Conservation (phyloP, 805 yeast genomes). For the Candida fluviatilis region DNA sequence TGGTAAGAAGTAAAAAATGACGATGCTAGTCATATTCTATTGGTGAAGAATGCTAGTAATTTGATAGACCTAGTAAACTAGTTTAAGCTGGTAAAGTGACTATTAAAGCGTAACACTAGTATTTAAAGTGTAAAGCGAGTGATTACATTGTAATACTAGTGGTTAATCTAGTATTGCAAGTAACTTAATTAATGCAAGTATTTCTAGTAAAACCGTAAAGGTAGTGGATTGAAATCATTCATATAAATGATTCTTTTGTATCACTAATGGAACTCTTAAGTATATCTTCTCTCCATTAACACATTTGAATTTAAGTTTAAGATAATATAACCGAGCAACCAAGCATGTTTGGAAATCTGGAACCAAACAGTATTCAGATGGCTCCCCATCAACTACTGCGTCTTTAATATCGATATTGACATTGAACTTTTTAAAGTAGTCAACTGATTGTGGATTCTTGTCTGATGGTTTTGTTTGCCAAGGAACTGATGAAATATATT, state of each 20-base stretch:
- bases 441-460: constrained; percentile 6
- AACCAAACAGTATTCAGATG: constrained; percentile 27
- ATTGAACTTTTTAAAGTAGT: constrained; percentile 18
- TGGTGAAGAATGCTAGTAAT: no score
- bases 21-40: no score
- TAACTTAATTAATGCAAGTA: no score
- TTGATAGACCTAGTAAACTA: no score
- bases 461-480: constrained; percentile 14
- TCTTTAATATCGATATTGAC: constrained; percentile 24
- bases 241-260: constrained; percentile 15
- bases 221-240: no score
- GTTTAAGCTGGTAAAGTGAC: no score
- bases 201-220: no score
- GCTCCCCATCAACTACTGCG: constrained; percentile 13
- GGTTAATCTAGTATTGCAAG: no score
- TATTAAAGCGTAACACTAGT: no score
- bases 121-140: no score
- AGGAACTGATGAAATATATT: constrained; percentile 12
- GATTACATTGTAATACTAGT: no score
- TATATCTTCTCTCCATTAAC: constrained; percentile 20
- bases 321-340: constrained; percentile 30
- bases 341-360: constrained; percentile 39
- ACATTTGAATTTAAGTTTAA: constrained; percentile 21
- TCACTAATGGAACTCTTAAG: constrained; percentile 23
- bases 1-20: no score